A percentile compares a stretch with the other conserved stretches of the same genome.
Evolutionary conservation across 2,329 filamentous ascomycete genomes (phyloP).

Genomic region (Exophiala phaeomuriformis): DNA sequence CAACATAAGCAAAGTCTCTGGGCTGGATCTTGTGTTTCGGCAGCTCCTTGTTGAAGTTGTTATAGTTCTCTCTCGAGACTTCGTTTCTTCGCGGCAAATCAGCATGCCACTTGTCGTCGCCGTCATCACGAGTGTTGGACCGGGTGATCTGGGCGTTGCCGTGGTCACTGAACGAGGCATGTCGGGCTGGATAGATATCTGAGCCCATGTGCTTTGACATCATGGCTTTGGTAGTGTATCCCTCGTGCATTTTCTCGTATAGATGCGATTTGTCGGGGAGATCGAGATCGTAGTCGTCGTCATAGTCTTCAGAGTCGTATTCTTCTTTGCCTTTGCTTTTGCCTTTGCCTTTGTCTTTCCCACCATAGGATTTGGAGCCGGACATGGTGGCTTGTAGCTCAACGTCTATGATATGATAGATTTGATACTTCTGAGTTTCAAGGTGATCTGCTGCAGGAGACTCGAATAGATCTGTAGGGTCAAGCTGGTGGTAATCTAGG

Average conservation of each 20-base stretch:
- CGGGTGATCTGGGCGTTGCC: background rate
- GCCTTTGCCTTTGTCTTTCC: too few relatives aligned
- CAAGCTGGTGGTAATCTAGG: background rate
- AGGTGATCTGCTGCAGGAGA: too few relatives aligned
- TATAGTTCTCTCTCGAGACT: background rate
- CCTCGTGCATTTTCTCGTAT: background rate
- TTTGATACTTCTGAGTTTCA: too few relatives aligned
- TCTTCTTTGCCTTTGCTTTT: too few relatives aligned
- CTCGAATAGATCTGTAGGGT: too few relatives aligned
- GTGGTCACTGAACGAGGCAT: background rate
- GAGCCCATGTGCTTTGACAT: slow-evolving; percentile 1
- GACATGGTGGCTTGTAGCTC: too few relatives aligned
- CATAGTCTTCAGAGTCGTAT: background rate
- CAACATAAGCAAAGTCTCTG: background rate
- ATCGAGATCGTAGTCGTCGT: background rate
- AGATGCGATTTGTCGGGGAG: slow-evolving; percentile 2
- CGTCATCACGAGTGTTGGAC: background rate
- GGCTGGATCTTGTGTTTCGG: background rate
- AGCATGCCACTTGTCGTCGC: background rate
- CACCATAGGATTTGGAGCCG: too few relatives aligned
- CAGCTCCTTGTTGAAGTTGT: slow-evolving; percentile 3
- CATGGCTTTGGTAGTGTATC: slow-evolving; percentile 1
- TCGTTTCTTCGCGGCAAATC: background rate
- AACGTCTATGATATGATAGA: too few relatives aligned
- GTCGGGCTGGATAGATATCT: background rate